Evolutionary conservation across 371 early-diverging fungal species (phyloP), one percentile per base, ranked within the genome.

Genomic region (Apophysomyces ossiformis): DNA sequence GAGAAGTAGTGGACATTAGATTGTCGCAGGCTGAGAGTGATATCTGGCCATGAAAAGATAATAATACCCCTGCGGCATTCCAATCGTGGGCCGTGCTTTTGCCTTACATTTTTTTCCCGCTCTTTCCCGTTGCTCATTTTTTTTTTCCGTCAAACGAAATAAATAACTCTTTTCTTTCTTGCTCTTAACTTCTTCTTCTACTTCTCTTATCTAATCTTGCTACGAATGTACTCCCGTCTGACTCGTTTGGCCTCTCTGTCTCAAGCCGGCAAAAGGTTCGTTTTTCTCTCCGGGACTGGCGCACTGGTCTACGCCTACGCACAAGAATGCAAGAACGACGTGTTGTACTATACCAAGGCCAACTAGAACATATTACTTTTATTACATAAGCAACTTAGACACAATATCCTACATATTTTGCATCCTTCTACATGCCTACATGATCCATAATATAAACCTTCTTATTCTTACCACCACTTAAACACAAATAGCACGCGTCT

Each of bases 271-370:
- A 69, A 69, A 59, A 69, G 65, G 39, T 41, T 69, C 11, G 65
- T 45, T 47, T 56, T 61, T 35, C 37, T 43, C 44, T 46, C 66
- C 32, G 66, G 58, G 7, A 58, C 50, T 15, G 67, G 46, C 68
- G 69, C 74, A 47, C 38, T 71, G 50, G 67, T 50, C 57, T 71
- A 69, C 36, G 58, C 65, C n/a, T 81, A 81, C 69, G 76, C 65
- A 58, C 74, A 70, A 58, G 72, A 81, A 68, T 81, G 81, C 76
- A 81, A 81, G 73, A 76, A 81, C 57, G 81, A 81, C 69, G 78
- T 81, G 9, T 47, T 81, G 38, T 81, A 67, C 67, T 78, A 61
- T 45, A 76, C 67, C 67, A 76, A 72, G 60, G 58, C 76, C 62
- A 71, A 71, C 41, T 74, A 74, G 65, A 39, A 41, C 41, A 41